Evolutionary conservation across 164 flowering plant species (phyloP).

Genomic region (Vitis amurensis): DNA sequence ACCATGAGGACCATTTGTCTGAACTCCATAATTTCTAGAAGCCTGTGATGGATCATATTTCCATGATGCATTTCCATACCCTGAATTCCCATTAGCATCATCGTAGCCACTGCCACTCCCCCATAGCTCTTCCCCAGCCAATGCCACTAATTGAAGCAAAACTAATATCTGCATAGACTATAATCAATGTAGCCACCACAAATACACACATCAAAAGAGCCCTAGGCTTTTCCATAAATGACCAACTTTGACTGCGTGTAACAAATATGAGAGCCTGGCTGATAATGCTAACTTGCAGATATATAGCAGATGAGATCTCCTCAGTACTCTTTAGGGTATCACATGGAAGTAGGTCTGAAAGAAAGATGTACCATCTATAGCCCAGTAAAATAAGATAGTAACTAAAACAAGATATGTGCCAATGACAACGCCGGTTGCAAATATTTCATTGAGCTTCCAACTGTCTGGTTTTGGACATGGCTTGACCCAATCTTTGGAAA

Average conservation of each 20-base stretch:
- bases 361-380: slow-evolving; percentile 47
- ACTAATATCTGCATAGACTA: slow-evolving; percentile 24
- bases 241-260: too few relatives aligned
- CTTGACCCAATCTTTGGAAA: slow-evolving; percentile 77
- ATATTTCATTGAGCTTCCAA: slow-evolving; percentile 85
- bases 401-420: slow-evolving; percentile 85
- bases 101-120: slow-evolving; percentile 59
- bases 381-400: slow-evolving; percentile 28
- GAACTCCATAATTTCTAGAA: slow-evolving; percentile 55
- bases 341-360: slow-evolving; percentile 64
- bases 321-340: slow-evolving; percentile 45
- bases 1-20: slow-evolving; percentile 51
- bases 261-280: too few relatives aligned
- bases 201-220: slow-evolving; percentile 74
- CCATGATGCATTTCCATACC: slow-evolving; percentile 66
- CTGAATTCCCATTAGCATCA: slow-evolving; percentile 54
- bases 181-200: slow-evolving; percentile 80
- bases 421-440: slow-evolving; percentile 80
- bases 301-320: slow-evolving; percentile 60
- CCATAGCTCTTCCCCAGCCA: slow-evolving; percentile 51
- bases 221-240: slow-evolving; percentile 70
- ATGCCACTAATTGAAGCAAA: slow-evolving; percentile 70
- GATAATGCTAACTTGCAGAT: slow-evolving; percentile 57
- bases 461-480: slow-evolving; percentile 27
- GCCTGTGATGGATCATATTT: slow-evolving; percentile 68